These are phyloP conservation scores for Fusarium graminum DNA, from an alignment of 2,329 filamentous ascomycete species.

Conservation along the genomic window DNA sequence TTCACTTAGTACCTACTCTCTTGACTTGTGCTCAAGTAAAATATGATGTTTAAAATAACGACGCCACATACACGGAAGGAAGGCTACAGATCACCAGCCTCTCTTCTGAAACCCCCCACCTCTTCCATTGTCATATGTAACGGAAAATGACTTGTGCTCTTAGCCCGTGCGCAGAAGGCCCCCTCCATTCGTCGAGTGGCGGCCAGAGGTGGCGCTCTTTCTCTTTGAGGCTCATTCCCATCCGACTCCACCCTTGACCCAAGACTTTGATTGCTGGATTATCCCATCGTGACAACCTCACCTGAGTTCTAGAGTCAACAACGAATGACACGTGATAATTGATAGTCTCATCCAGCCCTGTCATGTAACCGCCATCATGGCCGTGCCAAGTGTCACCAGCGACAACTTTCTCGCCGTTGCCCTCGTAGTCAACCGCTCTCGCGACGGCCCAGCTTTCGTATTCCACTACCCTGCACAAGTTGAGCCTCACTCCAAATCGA, in stretches of 20 bases:
- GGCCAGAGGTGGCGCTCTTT: constrained; percentile 28
- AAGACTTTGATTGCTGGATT: constrained; percentile 30
- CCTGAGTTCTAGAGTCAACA: constrained; percentile 14
- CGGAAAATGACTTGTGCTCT: not conserved
- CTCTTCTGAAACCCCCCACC: constrained; percentile 23
- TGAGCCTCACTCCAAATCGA: constrained; percentile 53
- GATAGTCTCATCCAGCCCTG: constrained; percentile 14
- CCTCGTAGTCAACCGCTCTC: constrained; percentile 79
- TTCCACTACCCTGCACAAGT: constrained; percentile 86
- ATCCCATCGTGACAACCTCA: constrained; percentile 25
- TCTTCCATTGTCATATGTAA: too few species aligned
- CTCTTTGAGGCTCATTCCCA: constrained; percentile 35
- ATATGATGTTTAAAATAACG: not conserved
- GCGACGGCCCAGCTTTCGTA: constrained; percentile 83
- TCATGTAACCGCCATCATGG: constrained; percentile 46
- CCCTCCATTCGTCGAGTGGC: constrained; percentile 6
- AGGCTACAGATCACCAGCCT: constrained; percentile 3
- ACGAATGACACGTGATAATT: constrained; percentile 11
- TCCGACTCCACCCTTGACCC: constrained; percentile 17
- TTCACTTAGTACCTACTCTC: not conserved
- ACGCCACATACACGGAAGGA: constrained; percentile 2
- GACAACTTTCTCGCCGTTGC: constrained; percentile 77
- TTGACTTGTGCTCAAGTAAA: not conserved
- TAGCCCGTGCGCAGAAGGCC: constrained; percentile 3
- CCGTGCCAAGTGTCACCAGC: constrained; percentile 65